phyloP scores from a whole-genome alignment of 495 filamentous ascomycete genomes.

The Podospora pseudopauciseta region DNA sequence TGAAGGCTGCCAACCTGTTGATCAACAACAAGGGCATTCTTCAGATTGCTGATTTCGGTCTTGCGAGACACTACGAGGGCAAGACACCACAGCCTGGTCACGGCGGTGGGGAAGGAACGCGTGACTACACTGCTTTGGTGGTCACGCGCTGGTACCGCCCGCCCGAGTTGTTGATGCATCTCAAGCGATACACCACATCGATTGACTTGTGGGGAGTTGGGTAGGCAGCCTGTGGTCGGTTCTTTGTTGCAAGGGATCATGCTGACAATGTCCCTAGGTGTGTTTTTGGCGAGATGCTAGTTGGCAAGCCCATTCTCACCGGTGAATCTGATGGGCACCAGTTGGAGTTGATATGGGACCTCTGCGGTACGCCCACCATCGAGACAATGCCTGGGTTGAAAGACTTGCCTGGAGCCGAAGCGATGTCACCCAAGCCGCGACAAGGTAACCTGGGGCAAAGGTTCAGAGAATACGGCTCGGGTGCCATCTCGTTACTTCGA shows the following conservation, averaged over 20 bases:
- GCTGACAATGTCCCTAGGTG: slow-evolving; percentile 57
- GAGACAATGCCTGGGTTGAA: slow-evolving; percentile 93
- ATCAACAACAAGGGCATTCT: slow-evolving; percentile 93
- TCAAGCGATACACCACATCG: slow-evolving; percentile 86
- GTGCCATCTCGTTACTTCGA: slow-evolving; percentile 72
- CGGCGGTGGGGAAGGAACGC: slow-evolving; percentile 77
- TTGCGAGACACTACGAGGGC: slow-evolving; percentile 92
- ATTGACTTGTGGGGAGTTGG: slow-evolving; percentile 99
- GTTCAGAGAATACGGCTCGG: slow-evolving; percentile 62
- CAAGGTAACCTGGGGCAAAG: slow-evolving; percentile 62
- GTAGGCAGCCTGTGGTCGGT: slow-evolving; percentile 43
- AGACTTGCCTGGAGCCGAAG: slow-evolving; percentile 74
- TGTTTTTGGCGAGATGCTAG: slow-evolving; percentile 98
- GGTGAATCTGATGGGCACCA: slow-evolving; percentile 88
- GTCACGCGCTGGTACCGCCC: slow-evolving; percentile 97
- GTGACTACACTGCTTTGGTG: slow-evolving; percentile 92
- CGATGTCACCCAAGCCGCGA: slow-evolving; percentile 59
- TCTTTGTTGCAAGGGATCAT: background rate
- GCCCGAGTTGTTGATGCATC: slow-evolving; percentile 83
- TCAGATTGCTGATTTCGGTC: slow-evolving; percentile 95
- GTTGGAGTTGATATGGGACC: slow-evolving; percentile 82
- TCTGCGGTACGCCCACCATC: slow-evolving; percentile 89
- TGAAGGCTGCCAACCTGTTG: slow-evolving; percentile 97
- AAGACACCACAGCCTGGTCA: slow-evolving; percentile 69
- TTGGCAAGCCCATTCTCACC: slow-evolving; percentile 85